These are phyloP conservation scores for Erodium moschatum DNA, from an alignment of 441 rosid species.

Conservation along the genomic window DNA sequence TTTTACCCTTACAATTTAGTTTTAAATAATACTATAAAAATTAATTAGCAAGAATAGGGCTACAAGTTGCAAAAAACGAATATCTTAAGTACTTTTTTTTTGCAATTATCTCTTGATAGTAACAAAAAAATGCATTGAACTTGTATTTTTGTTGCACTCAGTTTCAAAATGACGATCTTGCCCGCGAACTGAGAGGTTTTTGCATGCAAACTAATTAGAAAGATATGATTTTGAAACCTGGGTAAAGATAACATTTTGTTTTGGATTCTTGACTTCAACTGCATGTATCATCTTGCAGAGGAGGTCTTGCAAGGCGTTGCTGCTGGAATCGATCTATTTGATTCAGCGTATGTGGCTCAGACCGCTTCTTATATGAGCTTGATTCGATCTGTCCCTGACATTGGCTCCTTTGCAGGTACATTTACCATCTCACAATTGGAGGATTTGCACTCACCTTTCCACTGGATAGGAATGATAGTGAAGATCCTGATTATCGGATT, in stretches of 20 bases:
- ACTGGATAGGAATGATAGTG: slow-evolving; percentile 23
- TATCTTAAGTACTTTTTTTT: too few relatives aligned
- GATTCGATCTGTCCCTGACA: neutral
- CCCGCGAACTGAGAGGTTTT: too few relatives aligned
- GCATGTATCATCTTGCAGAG: slow-evolving; percentile 32
- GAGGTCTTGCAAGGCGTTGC: slow-evolving; percentile 71
- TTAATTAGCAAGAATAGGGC: too few relatives aligned
- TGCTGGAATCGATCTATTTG: slow-evolving; percentile 62
- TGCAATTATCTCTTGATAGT: too few relatives aligned
- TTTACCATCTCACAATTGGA: slow-evolving; percentile 53
- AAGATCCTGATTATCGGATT: slow-evolving; percentile 13
- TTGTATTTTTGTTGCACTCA: too few relatives aligned
- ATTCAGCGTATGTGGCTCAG: slow-evolving; percentile 39
- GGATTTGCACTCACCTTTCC: slow-evolving; percentile 67
- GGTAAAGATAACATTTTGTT: neutral
- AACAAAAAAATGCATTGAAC: too few relatives aligned
- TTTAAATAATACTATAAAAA: too few relatives aligned
- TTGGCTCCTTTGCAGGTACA: slow-evolving; percentile 38
- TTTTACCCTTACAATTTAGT: too few relatives aligned
- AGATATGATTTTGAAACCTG: neutral
- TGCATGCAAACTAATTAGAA: too few relatives aligned
- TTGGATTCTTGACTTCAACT: neutral
- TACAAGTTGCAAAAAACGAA: too few relatives aligned
- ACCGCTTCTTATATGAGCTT: neutral
- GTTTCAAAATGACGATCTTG: too few relatives aligned